Conservation (phyloP, 331 rosid genomes). For the Phaseolus coccineus region DNA sequence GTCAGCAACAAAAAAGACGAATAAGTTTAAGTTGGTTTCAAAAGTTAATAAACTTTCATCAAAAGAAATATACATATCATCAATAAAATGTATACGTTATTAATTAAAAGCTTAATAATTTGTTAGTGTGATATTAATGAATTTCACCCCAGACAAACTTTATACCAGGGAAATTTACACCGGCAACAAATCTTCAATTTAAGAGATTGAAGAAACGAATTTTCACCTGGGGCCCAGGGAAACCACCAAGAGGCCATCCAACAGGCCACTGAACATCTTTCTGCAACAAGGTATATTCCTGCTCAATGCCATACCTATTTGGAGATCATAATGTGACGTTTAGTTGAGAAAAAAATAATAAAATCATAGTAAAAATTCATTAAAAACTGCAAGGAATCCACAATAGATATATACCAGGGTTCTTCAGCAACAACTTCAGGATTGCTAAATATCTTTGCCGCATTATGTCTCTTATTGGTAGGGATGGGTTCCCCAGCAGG, state of each 20-base stretch:
- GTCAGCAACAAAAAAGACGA: neutral
- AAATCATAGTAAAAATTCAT: neutral
- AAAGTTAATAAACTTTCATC: conserved; percentile 1
- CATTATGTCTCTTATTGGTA: conserved; percentile 80
- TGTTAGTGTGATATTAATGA: neutral
- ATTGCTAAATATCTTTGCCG: conserved; percentile 81
- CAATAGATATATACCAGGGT: conserved; percentile 58
- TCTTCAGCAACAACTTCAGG: conserved; percentile 79
- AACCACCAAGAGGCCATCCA: conserved; percentile 96
- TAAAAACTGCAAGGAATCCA: neutral
- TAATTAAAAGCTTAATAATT: neutral
- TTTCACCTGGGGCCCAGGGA: conserved; percentile 91
- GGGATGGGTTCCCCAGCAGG: conserved; percentile 87
- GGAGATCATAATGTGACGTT: conserved; percentile 25
- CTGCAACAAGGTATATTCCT: conserved; percentile 96
- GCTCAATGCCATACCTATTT: conserved; percentile 93
- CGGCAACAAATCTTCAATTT: neutral
- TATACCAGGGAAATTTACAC: neutral
- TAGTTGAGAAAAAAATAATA: neutral
- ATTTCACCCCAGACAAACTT: neutral
- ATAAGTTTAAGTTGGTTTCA: neutral
- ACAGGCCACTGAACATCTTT: conserved; percentile 81
- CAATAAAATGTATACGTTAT: neutral
- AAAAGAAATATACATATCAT: neutral
- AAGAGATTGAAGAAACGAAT: neutral